Evolutionary conservation across 805 yeast genomes (phyloP), one percentile per base, ranked within the genome.

Genomic region (Cyberlindnera bimundalis): DNA sequence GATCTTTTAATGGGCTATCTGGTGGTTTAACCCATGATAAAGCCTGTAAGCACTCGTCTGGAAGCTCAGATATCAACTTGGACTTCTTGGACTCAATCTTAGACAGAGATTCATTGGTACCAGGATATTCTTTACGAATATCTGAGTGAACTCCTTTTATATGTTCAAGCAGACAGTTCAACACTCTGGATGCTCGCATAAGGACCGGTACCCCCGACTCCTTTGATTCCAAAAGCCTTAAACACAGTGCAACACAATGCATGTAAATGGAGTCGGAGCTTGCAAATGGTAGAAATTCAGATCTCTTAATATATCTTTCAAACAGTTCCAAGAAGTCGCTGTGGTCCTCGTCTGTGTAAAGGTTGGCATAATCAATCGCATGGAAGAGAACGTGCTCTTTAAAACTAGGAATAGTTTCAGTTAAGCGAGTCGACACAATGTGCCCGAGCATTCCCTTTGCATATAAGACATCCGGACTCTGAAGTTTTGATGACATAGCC

Each of bases 311-410:
- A 27, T 33, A 46, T 2, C 4, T 12, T n/a, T 18, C 13, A 17
- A 47, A 37, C 21, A 47, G 18, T 6, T 17, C 19, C 4, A 30
- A 14, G n/a, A 43, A 23, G 14, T 19, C 19, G 12, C 14, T 9
- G 11, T 42, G 43, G 13, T 35, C 36, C 6, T 33, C 34, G 2
- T 20, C 33, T 3, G 29, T 21, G 31, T 35, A 43, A 3, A 19
- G 23, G 6, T n/a, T n/a, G 16, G 39, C 31, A 16, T 37, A 43
- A 27, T 49, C 53, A 33, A 49, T 40, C 7, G 32, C 44, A 35
- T 41, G 50, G 37, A 34, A 49, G 33, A 33, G 37, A 8, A 46
- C 14, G 17, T 48, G 48, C 16, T 46, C 50, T 16, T 37, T 43
- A 25, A 48, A 28, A 3, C 31, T 18, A 16, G 15, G n/a, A 2